Conservation (phyloP, 192 early-diverging fungal genomes). For the Backusella tuberculispora region DNA sequence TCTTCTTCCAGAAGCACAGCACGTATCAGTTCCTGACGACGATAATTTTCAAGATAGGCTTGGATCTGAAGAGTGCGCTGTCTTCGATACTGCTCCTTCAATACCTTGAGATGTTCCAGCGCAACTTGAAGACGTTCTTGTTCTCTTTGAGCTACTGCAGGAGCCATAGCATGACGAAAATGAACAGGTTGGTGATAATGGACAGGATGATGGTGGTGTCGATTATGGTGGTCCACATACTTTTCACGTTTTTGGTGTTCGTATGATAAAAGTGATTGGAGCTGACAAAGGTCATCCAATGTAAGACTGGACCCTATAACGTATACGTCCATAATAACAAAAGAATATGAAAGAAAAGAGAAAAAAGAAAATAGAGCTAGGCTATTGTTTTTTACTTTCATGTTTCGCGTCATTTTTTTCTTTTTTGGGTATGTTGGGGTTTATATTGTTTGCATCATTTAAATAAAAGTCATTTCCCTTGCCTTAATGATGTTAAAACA, state of each 20-base stretch:
- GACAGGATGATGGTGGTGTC: not conserved
- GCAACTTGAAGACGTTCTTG: slow-evolving; percentile 14
- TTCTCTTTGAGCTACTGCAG: slow-evolving; percentile 5
- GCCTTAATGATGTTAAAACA: no score
- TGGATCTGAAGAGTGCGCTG: slow-evolving; percentile 15
- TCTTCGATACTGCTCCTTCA: slow-evolving; percentile 18
- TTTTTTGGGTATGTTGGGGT: no score
- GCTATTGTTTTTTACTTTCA: not conserved
- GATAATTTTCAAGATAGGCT: slow-evolving; percentile 1
- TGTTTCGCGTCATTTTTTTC: not conserved
- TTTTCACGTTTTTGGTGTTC: slow-evolving; percentile 16
- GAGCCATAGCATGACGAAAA: slow-evolving; percentile 12
- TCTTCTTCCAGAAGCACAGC: not conserved
- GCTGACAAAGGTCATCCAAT: slow-evolving; percentile 12
- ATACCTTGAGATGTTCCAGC: not conserved
- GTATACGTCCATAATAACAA: not conserved
- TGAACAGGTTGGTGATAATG: not conserved
- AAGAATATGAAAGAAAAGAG: no score
- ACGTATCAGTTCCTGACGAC: slow-evolving; percentile 4
- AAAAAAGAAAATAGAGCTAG: not conserved
- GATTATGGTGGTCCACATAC: not conserved
- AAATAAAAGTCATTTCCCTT: no score
- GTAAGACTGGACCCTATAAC: not conserved
- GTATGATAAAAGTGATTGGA: slow-evolving; percentile 9
- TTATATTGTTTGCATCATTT: no score